Conservation (phyloP, 768 basidiomycete species). For the Dentipellis fragilis region DNA sequence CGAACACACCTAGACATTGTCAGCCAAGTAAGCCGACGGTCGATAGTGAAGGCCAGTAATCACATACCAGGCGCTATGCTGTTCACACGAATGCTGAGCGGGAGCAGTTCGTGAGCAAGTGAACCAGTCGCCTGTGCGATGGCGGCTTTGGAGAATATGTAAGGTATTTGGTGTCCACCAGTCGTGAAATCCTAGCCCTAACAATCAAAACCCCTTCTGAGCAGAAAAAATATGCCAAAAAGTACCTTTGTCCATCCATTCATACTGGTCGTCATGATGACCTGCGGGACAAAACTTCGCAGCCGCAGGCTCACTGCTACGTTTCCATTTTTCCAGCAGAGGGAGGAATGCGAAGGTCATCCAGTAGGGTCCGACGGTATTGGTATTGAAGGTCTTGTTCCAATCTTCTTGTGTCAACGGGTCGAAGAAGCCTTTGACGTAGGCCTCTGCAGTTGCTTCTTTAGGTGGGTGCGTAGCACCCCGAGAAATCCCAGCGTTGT, state of each 20-base stretch:
- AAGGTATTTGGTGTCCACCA: constrained; percentile 26
- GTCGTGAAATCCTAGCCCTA: constrained; percentile 22
- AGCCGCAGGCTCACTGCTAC: constrained; percentile 16
- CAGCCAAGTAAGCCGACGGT: background rate
- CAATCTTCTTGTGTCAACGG: constrained; percentile 27
- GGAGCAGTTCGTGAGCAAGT: constrained; percentile 38
- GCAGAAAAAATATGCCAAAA: constrained; percentile 15
- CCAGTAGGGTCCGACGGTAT: constrained; percentile 41
- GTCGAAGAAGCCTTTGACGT: constrained; percentile 29
- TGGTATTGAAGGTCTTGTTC: constrained; percentile 25
- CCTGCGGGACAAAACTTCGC: constrained; percentile 32
- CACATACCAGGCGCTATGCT: constrained; percentile 33
- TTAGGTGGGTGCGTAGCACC: constrained; percentile 22
- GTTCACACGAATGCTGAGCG: constrained; percentile 39
- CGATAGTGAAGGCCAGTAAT: no score
- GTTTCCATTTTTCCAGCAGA: constrained; percentile 39
- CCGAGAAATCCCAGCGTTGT: constrained; percentile 32
- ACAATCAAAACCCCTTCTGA: no score
- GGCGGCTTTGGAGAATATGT: constrained; percentile 38
- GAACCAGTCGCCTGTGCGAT: constrained; percentile 35
- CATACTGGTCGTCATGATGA: constrained; percentile 43
- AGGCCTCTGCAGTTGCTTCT: constrained; percentile 25
- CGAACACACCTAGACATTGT: constrained; percentile 8
- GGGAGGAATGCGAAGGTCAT: constrained; percentile 47
- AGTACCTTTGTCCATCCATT: constrained; percentile 41